Evolutionary conservation across 768 basidiomycete genomes (phyloP).

Genomic region (Termitomyces sp.): DNA sequence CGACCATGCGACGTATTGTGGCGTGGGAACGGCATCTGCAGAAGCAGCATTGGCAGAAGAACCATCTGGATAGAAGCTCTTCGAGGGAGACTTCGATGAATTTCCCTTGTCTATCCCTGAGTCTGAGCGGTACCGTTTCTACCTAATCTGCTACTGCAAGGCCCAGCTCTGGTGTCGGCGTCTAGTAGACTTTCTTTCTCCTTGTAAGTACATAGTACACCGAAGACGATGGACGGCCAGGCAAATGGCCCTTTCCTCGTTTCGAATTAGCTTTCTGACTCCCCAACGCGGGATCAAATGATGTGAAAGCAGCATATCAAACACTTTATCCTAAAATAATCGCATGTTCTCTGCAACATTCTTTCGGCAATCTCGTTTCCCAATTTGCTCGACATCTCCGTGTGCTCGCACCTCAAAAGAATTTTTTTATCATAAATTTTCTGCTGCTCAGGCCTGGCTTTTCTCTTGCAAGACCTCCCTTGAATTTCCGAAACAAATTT

Average conservation of each 20-base stretch:
- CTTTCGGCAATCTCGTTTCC: slow-evolving; percentile 9
- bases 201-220: not conserved
- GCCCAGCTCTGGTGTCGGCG: slow-evolving; percentile 9
- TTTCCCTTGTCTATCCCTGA: slow-evolving; percentile 19
- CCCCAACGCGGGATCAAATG: slow-evolving; percentile 10
- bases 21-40: slow-evolving; percentile 12
- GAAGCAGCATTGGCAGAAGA: slow-evolving; percentile 9
- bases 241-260: slow-evolving; percentile 10
- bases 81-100: slow-evolving; percentile 17
- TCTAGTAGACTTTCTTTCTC: slow-evolving; percentile 5
- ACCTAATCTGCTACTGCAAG: slow-evolving; percentile 4
- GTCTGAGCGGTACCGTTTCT: slow-evolving; percentile 18
- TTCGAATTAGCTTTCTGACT: slow-evolving; percentile 8
- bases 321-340: slow-evolving; percentile 11
- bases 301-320: slow-evolving; percentile 18
- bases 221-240: slow-evolving; percentile 1
- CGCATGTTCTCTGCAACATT: slow-evolving; percentile 13
- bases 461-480: not conserved
- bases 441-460: not conserved
- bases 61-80: slow-evolving; percentile 6
- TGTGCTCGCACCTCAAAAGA: not conserved
- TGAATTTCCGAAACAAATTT: slow-evolving; percentile 7
- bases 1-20: slow-evolving; percentile 4
- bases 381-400: slow-evolving; percentile 1
- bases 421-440: not conserved